phyloP scores from a whole-genome alignment of 2,329 filamentous ascomycete species.

The Phialophora macrospora region DNA sequence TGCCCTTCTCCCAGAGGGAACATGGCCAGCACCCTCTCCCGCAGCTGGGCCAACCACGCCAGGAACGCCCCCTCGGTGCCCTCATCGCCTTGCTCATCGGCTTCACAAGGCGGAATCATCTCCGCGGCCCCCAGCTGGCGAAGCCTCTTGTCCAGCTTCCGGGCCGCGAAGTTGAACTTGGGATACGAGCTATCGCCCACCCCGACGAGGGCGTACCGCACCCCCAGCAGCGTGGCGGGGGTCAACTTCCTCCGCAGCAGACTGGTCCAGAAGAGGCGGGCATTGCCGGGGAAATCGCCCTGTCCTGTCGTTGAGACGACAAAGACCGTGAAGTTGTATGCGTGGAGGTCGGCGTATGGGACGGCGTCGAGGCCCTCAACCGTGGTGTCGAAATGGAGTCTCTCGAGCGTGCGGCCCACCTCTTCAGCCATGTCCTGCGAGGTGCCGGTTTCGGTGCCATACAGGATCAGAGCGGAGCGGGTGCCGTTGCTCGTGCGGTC shows the following conservation, averaged over 20 bases:
- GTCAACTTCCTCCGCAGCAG: conserved; percentile 79
- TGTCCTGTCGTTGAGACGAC: conserved; percentile 92
- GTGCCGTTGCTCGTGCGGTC: conserved; percentile 4
- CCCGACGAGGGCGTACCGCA: conserved; percentile 84
- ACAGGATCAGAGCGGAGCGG: conserved; percentile 70
- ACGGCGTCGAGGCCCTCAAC: conserved; percentile 75
- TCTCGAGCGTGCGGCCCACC: conserved; percentile 72
- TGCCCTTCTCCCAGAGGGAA: conserved; percentile 72
- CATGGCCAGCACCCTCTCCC: conserved; percentile 67
- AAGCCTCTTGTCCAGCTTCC: conserved; percentile 84
- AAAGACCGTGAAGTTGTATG: conserved; percentile 62
- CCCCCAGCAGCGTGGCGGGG: conserved; percentile 67
- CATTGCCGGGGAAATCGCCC: conserved; percentile 87
- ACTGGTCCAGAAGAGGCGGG: conserved; percentile 80
- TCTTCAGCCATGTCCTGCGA: conserved; percentile 90
- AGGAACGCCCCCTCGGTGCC: conserved; percentile 83
- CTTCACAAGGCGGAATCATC: conserved; percentile 79
- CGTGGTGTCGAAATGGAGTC: conserved; percentile 76
- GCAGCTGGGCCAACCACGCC: conserved; percentile 74
- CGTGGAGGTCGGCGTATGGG: conserved; percentile 38
- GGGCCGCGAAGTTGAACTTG: conserved; percentile 93
- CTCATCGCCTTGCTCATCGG: conserved; percentile 90
- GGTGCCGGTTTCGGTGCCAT: conserved; percentile 94
- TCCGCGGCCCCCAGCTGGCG: conserved; percentile 79
- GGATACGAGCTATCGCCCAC: conserved; percentile 93